Base-by-base conservation (phyloP, 768 basidiomycete species). In the Termitomyces sp. region DNA sequence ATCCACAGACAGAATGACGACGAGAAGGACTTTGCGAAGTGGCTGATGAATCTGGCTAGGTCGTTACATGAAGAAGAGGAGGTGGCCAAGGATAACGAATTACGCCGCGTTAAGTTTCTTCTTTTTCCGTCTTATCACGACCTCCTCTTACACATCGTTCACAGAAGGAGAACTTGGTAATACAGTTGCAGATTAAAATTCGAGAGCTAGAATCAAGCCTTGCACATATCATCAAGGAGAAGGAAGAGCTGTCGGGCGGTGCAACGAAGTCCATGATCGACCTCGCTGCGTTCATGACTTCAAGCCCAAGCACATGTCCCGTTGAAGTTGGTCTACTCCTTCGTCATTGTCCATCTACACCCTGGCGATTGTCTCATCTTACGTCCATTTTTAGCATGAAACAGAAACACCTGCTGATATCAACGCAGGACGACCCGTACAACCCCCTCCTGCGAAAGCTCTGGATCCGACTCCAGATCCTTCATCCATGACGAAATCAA, bases 1-100 rank as follows among this genome's bases (percentile, higher is more conserved):
- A 28, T 37, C 2, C 21, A 7, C 11, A 1, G n/a, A 14, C 9
- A 84, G 82, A 75, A 70, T 40, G 74, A 78, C 48, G 61, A 70
- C 14, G 84, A 85, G 64, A 80, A 75, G 62, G 72, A 66, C 4
- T 74, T 85, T 45, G 76, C 80, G 8, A 66, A 73, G 50, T 66
- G 70, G 46, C 60, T 85, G 30, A 71, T 80, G 58, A 68, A 68
- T 40, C 65, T 76, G 45, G 73, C 78, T 15, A 72, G 77, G 49
- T 71, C 73, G 11, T 65, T 77, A 21, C 75, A 83, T 59, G 83
- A 82, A 57, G 74, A 82, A 50, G 77, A 78, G 17, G 68, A 77
- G 37, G 74, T 83, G 30, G 72, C 70, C 24, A 83, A 83, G 63
- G 72, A 71, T 50, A 82, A 84, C 59, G 82, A 84, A 53, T 72